Base-by-base conservation (phyloP, 139 green algal species). In the Picochlorum sp. region DNA sequence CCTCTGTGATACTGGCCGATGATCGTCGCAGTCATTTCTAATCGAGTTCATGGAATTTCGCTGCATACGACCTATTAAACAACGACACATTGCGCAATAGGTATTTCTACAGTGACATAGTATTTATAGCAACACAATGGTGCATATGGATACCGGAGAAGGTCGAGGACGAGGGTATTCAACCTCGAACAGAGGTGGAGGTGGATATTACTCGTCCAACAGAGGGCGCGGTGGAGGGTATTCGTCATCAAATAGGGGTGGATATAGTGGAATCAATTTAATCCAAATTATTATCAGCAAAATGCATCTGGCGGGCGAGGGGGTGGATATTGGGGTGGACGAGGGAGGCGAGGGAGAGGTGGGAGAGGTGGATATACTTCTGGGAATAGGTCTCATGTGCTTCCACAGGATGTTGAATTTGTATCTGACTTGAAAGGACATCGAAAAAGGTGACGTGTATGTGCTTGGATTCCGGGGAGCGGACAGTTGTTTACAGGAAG, bases 401-500 rank as follows among this genome's bases (percentile, higher is more conserved):
- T 57, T 1, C 77, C 77, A 15, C 57, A 68, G 4, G 77, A 83
- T 55, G 59, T 83, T 2, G 63, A 83, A 52, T 78, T 74, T 52
- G 21, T 82, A 15, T 60, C 57, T 8, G 52, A 68, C 6, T 59
- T 82, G 16, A 74, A 77, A 56, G 77, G 77, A 6, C 74, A 83
- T 63, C 69, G 32, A 65, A 70, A 18, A 78, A 78, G 51, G 58
- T 83, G 24, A 84, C 78, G 4, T 45, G 55, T 9, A 54, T 79
- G 9, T 49, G 56, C 2, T 45, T 84, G 41, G 76, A 84, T 26
- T 26, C 56, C 57, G 18, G 45, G 30, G 23, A 73, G 37, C 47
- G 62, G 57, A 8, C 81, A 90, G 73, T 67, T 92, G 21, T 92
- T 89, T 71, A 89, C 81, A 3, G 85, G 81, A 13, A 82, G 76